A percentile compares a stretch with the other conserved stretches of the same genome.
These are phyloP conservation scores for Albatrellus ellisii DNA, from an alignment of 768 basidiomycete species.

Conservation along the genomic window DNA sequence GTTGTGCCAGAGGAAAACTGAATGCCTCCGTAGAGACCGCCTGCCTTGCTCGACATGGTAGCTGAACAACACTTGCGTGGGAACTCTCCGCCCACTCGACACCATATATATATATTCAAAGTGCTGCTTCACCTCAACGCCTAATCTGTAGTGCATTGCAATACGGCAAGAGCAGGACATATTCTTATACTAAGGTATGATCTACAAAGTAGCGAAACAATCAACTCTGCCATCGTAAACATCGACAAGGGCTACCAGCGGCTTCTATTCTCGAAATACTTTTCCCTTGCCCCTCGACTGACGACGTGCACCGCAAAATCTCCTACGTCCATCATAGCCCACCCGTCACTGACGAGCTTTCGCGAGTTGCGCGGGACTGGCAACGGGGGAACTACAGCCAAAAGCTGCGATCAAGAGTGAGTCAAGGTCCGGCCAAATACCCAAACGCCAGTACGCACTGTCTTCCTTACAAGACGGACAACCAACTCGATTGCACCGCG, in stretches of 20 bases:
- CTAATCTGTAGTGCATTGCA: too few species aligned
- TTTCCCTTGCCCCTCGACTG: conserved; percentile 49
- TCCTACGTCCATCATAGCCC: conserved; percentile 78
- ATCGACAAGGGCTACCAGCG: too few species aligned
- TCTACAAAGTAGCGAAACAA: too few species aligned
- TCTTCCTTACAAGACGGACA: conserved; percentile 54
- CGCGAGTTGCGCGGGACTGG: conserved; percentile 51
- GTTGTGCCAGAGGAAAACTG: conserved; percentile 65
- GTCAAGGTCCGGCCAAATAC: neutral
- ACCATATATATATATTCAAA: too few species aligned
- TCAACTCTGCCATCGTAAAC: too few species aligned
- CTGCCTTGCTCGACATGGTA: conserved; percentile 66
- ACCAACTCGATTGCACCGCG: conserved; percentile 69
- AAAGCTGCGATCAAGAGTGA: conserved; percentile 30
- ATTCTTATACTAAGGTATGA: too few species aligned
- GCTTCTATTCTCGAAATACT: conserved; percentile 38
- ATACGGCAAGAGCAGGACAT: too few species aligned
- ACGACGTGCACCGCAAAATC: conserved; percentile 71
- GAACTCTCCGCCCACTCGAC: too few species aligned
- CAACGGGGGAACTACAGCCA: conserved; percentile 43
- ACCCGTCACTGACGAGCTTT: conserved; percentile 49
- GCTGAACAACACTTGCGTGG: conserved; percentile 7
- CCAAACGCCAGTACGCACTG: conserved; percentile 30
- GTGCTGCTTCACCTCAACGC: too few species aligned
- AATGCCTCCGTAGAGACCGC: conserved; percentile 79